Conservation (phyloP, 129 eudicot species). For the Tagetes erecta region DNA sequence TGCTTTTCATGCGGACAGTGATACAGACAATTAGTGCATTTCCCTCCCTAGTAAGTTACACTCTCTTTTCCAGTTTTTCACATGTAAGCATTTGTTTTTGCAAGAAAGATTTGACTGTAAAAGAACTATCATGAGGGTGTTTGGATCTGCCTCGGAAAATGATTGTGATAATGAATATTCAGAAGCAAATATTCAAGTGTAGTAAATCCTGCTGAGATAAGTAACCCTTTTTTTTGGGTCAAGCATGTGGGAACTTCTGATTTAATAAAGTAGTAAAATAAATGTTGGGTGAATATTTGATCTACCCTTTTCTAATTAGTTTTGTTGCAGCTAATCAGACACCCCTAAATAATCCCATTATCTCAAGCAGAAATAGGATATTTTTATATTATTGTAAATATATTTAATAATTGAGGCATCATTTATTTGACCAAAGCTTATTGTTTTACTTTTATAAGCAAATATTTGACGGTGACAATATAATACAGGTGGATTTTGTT, state of each 20-base stretch:
- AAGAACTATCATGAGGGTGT: conserved; percentile 11
- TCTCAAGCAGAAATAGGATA: not conserved
- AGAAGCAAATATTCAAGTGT: not conserved
- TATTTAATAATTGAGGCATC: not conserved
- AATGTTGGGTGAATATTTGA: not conserved
- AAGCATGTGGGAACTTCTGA: not conserved
- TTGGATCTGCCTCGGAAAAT: not conserved
- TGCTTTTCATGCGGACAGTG: conserved; percentile 96
- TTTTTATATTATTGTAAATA: not conserved
- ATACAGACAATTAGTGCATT: conserved; percentile 91
- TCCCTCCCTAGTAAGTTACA: conserved; percentile 68
- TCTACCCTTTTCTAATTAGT: not conserved
- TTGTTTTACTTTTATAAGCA: conserved; percentile 1
- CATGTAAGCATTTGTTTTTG: not conserved
- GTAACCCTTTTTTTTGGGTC: not conserved
- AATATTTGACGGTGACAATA: conserved; percentile 23
- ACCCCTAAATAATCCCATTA: not conserved
- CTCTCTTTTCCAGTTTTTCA: not conserved
- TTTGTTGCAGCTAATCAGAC: not conserved
- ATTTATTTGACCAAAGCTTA: not conserved
- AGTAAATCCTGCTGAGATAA: not conserved
- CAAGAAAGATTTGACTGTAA: conserved; percentile 1
- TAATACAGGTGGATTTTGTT: conserved; percentile 82
- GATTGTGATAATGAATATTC: not conserved
- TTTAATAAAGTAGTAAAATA: not conserved